A percentile compares a stretch with the other conserved stretches of the same genome.
These are phyloP conservation scores for Camellia sinensis DNA, from an alignment of 148 eudicot genomes.

Conservation along the genomic window DNA sequence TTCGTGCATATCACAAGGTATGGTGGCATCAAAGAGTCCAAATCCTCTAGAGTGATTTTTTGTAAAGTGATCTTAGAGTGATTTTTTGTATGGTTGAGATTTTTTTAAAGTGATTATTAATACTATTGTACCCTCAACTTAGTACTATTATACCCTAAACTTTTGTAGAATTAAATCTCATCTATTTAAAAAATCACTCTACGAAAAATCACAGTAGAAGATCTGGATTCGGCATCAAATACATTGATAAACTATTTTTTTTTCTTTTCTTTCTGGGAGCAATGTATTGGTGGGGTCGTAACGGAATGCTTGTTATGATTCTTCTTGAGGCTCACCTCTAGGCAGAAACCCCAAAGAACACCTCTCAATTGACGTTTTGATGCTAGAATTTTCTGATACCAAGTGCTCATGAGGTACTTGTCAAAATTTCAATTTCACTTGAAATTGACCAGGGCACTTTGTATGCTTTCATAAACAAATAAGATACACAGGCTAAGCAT, in stretches of 20 bases:
- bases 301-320: neutral
- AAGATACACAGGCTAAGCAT: neutral
- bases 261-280: neutral
- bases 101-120: no score
- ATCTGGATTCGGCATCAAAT: neutral
- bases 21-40: constrained; percentile 7
- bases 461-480: neutral
- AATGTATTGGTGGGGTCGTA: neutral
- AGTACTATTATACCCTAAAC: no score
- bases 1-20: constrained; percentile 96
- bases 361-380: neutral
- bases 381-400: neutral
- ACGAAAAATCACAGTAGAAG: no score
- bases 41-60: no score
- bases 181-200: no score
- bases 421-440: neutral
- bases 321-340: neutral
- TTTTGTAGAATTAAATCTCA: no score
- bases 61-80: no score
- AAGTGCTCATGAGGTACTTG: neutral
- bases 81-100: no score
- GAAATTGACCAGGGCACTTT: neutral
- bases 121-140: no score
- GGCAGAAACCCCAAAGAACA: neutral
- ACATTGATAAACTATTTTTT: constrained; percentile 1